phyloP scores from a whole-genome alignment of 1,284 basidiomycete species.

The Puccinia polysora region DNA sequence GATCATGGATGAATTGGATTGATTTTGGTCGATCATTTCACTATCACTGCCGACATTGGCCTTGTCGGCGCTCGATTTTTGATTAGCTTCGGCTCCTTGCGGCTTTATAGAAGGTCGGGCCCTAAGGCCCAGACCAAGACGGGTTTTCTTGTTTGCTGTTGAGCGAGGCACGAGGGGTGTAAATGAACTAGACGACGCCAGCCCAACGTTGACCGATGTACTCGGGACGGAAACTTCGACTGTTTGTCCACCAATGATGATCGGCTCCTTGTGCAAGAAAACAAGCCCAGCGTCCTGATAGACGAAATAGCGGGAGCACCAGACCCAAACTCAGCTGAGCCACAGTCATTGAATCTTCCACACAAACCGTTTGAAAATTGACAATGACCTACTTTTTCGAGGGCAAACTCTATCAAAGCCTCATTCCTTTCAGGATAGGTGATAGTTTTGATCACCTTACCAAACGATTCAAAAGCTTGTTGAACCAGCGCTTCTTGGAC shows the following conservation, averaged over 20 bases:
- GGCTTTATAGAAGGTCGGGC: not conserved
- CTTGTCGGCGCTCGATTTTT: too few species aligned
- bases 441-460: constrained; percentile 56
- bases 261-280: constrained; percentile 9
- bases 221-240: not conserved
- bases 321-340: too few species aligned
- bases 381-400: constrained; percentile 23
- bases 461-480: constrained; percentile 74
- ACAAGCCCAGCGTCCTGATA: constrained; percentile 6
- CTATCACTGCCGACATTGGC: too few species aligned
- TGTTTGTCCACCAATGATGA: constrained; percentile 2
- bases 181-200: not conserved
- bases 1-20: too few species aligned
- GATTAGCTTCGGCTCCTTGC: not conserved
- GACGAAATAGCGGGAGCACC: too few species aligned
- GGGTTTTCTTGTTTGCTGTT: not conserved
- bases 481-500: constrained; percentile 82
- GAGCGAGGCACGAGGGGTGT: constrained; percentile 5
- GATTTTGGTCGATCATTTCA: too few species aligned
- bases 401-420: constrained; percentile 37
- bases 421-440: constrained; percentile 41
- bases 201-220: not conserved
- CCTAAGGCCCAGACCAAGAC: constrained; percentile 7
- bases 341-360: too few species aligned
- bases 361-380: not conserved